Evolutionary conservation across 2,329 filamentous ascomycete species (phyloP).

Genomic region (Phaeosphaeriaceae sp.): DNA sequence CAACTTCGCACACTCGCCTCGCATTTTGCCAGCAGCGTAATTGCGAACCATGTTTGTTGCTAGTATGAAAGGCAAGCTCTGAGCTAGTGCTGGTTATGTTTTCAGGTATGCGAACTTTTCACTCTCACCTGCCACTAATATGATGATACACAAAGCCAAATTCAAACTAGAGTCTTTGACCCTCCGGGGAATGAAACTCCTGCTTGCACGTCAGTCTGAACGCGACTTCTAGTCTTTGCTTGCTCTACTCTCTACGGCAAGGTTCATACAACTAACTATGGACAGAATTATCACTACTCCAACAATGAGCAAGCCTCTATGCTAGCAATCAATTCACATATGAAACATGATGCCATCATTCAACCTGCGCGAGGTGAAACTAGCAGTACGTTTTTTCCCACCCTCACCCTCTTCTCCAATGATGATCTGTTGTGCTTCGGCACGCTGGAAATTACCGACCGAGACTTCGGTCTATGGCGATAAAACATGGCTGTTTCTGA

Average conservation of each 20-base stretch:
- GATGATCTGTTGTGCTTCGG: slow-evolving; percentile 51
- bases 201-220: slow-evolving; percentile 55
- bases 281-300: neutral
- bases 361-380: neutral
- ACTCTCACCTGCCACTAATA: slow-evolving; percentile 22
- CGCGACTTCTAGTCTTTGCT: slow-evolving; percentile 15
- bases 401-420: slow-evolving; percentile 21
- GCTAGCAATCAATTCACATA: neutral
- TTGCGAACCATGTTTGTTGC: neutral
- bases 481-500: slow-evolving; percentile 53
- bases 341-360: neutral
- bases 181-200: slow-evolving; percentile 51
- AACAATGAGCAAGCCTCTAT: neutral
- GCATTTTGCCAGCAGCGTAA: neutral
- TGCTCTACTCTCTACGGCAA: neutral
- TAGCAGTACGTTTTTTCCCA: slow-evolving; percentile 7
- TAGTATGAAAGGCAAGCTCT: neutral
- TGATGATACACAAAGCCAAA: slow-evolving; percentile 52
- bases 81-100: neutral
- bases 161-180: slow-evolving; percentile 57
- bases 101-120: slow-evolving; percentile 18
- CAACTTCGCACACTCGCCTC: neutral
- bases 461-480: slow-evolving; percentile 50
- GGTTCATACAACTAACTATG: too few species aligned
- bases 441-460: slow-evolving; percentile 55